These are phyloP conservation scores for Polytolypa hystricis DNA, from an alignment of 2,329 filamentous ascomycete species.

Conservation along the genomic window DNA sequence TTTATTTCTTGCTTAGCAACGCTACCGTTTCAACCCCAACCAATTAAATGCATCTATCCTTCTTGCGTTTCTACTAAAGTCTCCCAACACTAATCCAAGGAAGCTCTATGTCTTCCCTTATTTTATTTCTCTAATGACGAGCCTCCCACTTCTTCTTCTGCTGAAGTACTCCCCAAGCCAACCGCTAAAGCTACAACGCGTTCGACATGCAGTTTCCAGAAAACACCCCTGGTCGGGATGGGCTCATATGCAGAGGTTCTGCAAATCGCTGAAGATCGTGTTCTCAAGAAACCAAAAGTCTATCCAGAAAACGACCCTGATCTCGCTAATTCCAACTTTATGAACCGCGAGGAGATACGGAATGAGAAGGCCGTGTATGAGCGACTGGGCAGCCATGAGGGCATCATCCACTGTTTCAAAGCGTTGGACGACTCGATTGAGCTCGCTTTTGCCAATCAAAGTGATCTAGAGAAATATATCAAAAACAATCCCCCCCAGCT, in stretches of 20 bases:
- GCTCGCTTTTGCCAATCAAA: background rate
- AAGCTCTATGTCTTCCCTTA: no score
- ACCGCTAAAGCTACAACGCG: no score
- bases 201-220: background rate
- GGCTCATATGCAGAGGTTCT: background rate
- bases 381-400: background rate
- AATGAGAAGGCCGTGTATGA: slow-evolving; percentile 2
- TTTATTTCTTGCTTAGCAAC: no score
- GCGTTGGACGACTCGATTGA: background rate
- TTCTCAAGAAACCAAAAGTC: background rate
- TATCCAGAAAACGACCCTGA: background rate
- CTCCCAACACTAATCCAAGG: no score
- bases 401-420: background rate
- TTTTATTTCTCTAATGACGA: no score
- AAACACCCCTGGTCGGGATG: background rate
- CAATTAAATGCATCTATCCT: no score
- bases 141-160: no score
- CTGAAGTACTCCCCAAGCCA: no score
- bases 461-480: slow-evolving; percentile 1
- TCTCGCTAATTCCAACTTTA: slow-evolving; percentile 1
- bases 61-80: no score
- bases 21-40: no score
- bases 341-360: background rate
- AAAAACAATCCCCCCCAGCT: background rate
- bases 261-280: background rate